These are phyloP conservation scores for Aspergillus kassunensis DNA, from an alignment of 495 filamentous ascomycete genomes.

Conservation along the genomic window DNA sequence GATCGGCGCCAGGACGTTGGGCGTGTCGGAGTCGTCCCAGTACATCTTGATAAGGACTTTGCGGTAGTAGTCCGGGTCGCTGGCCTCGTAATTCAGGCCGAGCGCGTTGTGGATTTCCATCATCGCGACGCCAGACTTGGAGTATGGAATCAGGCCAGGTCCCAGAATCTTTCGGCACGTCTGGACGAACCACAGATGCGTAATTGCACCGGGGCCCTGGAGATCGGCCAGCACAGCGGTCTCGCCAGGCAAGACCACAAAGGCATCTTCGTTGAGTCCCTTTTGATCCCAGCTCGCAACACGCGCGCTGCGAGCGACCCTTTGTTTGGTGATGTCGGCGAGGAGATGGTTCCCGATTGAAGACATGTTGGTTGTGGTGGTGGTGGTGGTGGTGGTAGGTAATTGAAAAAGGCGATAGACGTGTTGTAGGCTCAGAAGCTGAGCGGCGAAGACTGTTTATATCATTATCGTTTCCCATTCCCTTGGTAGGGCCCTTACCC, in stretches of 20 bases:
- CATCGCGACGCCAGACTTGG: slow-evolving; percentile 23
- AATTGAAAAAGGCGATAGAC: too few relatives aligned
- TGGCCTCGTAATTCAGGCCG: slow-evolving; percentile 23
- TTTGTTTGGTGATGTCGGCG: slow-evolving; percentile 1
- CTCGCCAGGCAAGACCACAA: slow-evolving; percentile 21
- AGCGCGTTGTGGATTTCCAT: slow-evolving; percentile 20
- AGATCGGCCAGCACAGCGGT: slow-evolving; percentile 18
- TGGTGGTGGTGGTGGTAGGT: too few relatives aligned
- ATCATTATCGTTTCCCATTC: too few relatives aligned
- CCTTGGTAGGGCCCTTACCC: too few relatives aligned
- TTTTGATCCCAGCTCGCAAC: slow-evolving; percentile 22
- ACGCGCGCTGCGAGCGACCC: slow-evolving; percentile 11
- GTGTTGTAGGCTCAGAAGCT: too few relatives aligned
- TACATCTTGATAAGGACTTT: slow-evolving; percentile 26
- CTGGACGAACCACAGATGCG: slow-evolving; percentile 15
- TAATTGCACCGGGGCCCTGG: slow-evolving; percentile 12
- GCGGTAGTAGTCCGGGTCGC: slow-evolving; percentile 25
- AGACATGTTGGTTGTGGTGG: not conserved
- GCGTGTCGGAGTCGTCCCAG: slow-evolving; percentile 15
- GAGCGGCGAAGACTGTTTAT: too few relatives aligned
- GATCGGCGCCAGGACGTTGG: slow-evolving; percentile 19
- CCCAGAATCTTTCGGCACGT: slow-evolving; percentile 21
- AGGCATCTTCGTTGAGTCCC: slow-evolving; percentile 23
- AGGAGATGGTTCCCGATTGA: slow-evolving; percentile 4
- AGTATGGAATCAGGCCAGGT: slow-evolving; percentile 22